Base-by-base conservation (phyloP, 2,329 filamentous ascomycete genomes). In the Clarireedia paspali region DNA sequence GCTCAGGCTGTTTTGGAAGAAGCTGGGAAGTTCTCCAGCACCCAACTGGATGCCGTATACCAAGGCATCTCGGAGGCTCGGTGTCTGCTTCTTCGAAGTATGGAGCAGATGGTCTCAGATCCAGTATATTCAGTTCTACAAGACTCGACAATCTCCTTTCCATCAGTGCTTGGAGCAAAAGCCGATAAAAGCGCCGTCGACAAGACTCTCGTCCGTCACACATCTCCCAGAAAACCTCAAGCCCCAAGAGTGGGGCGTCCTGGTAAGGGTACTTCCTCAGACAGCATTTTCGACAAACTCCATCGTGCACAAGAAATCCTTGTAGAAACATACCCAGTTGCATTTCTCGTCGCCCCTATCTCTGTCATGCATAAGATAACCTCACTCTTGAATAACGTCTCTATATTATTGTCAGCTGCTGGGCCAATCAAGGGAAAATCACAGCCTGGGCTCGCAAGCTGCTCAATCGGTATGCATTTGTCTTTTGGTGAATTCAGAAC, bases 141-240 rank as follows among this genome's bases (percentile, higher is more conserved):
- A 47, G 94, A 99, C 65, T 96, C 94, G 0, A 96, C 91, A 0
- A 84, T 96, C 26, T 95, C 91, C 0, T 87, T 92, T 58, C 90
- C 91, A 1, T 84, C 89, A 0, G 76, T 92, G 2, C 46, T 61
- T 7, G 62, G 62, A 10, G 38, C 51, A 1, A 69, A 64, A 42
- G 12, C 34, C 2, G 64, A 54, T n/a, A 56, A 63, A 30, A 61
- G 56, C 34, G 9, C 2, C 30, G 12, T 10, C 2, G 30, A 34
- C 5, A 34, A 34, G 24, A 65, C 60, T 24, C 42, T 53, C 12
- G 51, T 23, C 12, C 60, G 58, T 26, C 23, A 57, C 12, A 64
- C 67, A 42, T 63, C 66, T 17, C 57, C 62, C 23, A 59, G 40
- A 50, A 68, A 64, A 53, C 40, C 38, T 30, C 55, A 62, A 40